phyloP scores from a whole-genome alignment of 1,284 basidiomycete species.

The Veloporphyrellus conicus region DNA sequence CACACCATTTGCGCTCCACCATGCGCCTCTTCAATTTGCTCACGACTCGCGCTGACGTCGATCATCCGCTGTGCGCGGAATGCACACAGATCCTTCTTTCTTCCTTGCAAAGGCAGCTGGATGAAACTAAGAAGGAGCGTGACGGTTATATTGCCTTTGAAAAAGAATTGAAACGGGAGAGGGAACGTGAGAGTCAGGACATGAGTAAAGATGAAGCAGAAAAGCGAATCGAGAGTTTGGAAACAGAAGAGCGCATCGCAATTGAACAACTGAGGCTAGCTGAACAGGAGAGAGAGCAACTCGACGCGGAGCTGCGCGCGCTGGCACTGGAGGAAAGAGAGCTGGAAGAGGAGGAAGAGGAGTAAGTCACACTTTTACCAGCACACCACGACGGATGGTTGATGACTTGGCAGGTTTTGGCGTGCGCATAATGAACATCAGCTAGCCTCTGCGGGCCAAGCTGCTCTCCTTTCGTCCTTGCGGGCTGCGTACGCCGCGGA shows the following conservation, averaged over 20 bases:
- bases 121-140: slow-evolving; percentile 86
- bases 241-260: slow-evolving; percentile 67
- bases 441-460: slow-evolving; percentile 60
- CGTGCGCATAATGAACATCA: slow-evolving; percentile 69
- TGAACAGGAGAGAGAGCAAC: slow-evolving; percentile 68
- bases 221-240: slow-evolving; percentile 68
- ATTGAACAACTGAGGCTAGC: slow-evolving; percentile 72
- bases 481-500: slow-evolving; percentile 74
- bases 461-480: slow-evolving; percentile 65
- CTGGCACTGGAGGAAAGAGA: slow-evolving; percentile 74
- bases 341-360: slow-evolving; percentile 72
- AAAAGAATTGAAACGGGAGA: slow-evolving; percentile 74
- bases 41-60: slow-evolving; percentile 77
- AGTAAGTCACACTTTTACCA: slow-evolving; percentile 47
- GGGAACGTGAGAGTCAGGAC: slow-evolving; percentile 60
- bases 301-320: slow-evolving; percentile 69
- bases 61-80: slow-evolving; percentile 93
- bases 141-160: slow-evolving; percentile 93
- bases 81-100: slow-evolving; percentile 83
- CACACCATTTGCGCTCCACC: slow-evolving; percentile 72
- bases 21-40: slow-evolving; percentile 74
- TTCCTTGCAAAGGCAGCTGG: slow-evolving; percentile 77
- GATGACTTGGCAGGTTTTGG: slow-evolving; percentile 70
- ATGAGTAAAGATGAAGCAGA: slow-evolving; percentile 60
- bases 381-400: background rate